phyloP scores from a whole-genome alignment of 805 yeast species.

The Hanseniaspora nectarophila region DNA sequence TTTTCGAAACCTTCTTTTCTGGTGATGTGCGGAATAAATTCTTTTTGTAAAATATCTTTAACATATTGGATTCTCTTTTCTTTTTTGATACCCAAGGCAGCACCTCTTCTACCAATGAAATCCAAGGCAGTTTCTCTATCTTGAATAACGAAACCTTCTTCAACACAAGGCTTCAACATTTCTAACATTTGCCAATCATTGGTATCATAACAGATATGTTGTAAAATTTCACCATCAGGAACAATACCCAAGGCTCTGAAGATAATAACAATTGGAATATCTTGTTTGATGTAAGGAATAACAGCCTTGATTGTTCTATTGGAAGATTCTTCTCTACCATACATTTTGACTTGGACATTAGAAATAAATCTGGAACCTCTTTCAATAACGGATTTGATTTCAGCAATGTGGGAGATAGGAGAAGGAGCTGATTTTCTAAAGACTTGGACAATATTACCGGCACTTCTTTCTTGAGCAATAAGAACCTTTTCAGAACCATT shows the following conservation, averaged over 20 bases:
- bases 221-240: slow-evolving; percentile 97
- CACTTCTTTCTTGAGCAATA: slow-evolving; percentile 97
- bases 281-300: slow-evolving; percentile 89
- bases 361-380: slow-evolving; percentile 93
- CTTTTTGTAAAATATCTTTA: slow-evolving; percentile 89
- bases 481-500: slow-evolving; percentile 97
- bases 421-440: slow-evolving; percentile 96
- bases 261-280: slow-evolving; percentile 91
- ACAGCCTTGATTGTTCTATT: slow-evolving; percentile 90
- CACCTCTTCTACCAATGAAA: slow-evolving; percentile 96
- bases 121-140: slow-evolving; percentile 97
- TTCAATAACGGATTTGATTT: slow-evolving; percentile 90
- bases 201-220: slow-evolving; percentile 94
- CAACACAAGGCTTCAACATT: slow-evolving; percentile 97
- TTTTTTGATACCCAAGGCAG: slow-evolving; percentile 88
- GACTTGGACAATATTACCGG: slow-evolving; percentile 97
- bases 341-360: slow-evolving; percentile 84
- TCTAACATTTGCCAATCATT: slow-evolving; percentile 99
- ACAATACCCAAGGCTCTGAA: slow-evolving; percentile 97
- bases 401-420: slow-evolving; percentile 91
- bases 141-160: slow-evolving; percentile 96
- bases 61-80: slow-evolving; percentile 98
- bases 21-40: slow-evolving; percentile 91
- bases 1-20: slow-evolving; percentile 96
- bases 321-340: slow-evolving; percentile 62